Percentiles rank a stretch among this genome's conserved stretches.
phyloP scores from a whole-genome alignment of 345 rosid species.

The Dipteronia sinensis region DNA sequence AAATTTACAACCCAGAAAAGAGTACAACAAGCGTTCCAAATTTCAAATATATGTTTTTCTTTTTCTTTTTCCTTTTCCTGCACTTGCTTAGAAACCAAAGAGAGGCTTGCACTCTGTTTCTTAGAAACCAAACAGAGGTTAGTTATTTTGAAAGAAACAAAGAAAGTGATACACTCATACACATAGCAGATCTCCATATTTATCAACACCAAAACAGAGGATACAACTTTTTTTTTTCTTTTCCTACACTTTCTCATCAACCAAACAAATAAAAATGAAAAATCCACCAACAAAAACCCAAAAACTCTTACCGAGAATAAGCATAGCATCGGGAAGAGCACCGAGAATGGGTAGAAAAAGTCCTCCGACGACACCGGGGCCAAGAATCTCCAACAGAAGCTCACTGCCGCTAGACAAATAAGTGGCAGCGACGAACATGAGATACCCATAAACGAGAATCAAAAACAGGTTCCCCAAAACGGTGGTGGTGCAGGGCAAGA shows the following conservation, averaged over 20 bases:
- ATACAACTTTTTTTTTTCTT: not conserved
- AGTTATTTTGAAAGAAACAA: not conserved
- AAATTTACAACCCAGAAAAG: not conserved
- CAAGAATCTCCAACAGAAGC: slow-evolving; percentile 86
- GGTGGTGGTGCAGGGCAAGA: slow-evolving; percentile 89
- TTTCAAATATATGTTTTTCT: too few relatives aligned
- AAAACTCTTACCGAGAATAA: slow-evolving; percentile 68
- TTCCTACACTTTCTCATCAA: not conserved
- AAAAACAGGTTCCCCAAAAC: slow-evolving; percentile 72
- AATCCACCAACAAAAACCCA: too few relatives aligned
- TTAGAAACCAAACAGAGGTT: too few relatives aligned
- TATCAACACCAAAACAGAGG: not conserved
- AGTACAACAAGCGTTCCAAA: not conserved
- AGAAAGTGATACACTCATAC: not conserved
- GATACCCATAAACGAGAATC: slow-evolving; percentile 73
- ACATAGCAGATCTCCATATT: slow-evolving; percentile 1
- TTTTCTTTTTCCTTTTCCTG: not conserved
- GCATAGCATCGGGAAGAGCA: slow-evolving; percentile 98
- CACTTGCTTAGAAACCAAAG: not conserved
- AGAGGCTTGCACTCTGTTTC: too few relatives aligned
- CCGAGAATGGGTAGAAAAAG: slow-evolving; percentile 92
- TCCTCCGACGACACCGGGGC: slow-evolving; percentile 95
- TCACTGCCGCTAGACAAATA: slow-evolving; percentile 85
- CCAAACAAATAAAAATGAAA: not conserved
- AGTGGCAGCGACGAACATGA: slow-evolving; percentile 83